Evolutionary conservation across 805 yeast genomes (phyloP).

Genomic region (Metschnikowia aberdeeniae): DNA sequence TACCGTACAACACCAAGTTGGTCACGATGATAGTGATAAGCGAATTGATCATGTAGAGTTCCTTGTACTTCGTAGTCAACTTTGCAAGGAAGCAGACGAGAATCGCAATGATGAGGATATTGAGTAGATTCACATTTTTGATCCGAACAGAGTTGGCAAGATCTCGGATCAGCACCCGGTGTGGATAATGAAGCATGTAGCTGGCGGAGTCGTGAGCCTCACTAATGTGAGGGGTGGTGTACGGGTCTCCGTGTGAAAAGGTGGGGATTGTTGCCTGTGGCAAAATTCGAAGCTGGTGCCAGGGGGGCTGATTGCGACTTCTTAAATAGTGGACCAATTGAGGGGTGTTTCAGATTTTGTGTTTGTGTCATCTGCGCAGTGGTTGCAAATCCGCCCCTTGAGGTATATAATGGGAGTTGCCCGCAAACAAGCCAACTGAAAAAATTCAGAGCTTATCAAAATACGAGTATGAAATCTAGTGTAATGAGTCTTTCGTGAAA

Average conservation of each 20-base stretch:
- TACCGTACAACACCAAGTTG: conserved; percentile 76
- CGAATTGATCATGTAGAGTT: conserved; percentile 59
- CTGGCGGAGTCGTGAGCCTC: neutral
- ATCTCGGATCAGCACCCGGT: neutral
- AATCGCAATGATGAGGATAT: conserved; percentile 47
- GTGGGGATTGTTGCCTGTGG: no score
- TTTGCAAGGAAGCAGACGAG: conserved; percentile 49
- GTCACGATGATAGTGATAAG: conserved; percentile 77
- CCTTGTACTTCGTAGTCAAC: conserved; percentile 55
- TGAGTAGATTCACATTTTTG: conserved; percentile 51
- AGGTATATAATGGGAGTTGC: neutral
- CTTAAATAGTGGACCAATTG: no score
- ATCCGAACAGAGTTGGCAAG: conserved; percentile 35
- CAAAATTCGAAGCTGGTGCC: no score
- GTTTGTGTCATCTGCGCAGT: conserved; percentile 1
- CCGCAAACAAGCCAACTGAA: neutral
- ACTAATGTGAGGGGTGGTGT: conserved; percentile 1
- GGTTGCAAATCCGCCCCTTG: conserved; percentile 1
- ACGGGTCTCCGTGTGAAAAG: neutral
- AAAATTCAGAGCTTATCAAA: neutral
- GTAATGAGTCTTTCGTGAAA: no score
- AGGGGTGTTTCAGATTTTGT: neutral
- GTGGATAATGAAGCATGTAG: neutral
- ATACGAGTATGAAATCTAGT: no score
- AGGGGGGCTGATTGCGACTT: no score